A percentile compares a stretch with the other conserved stretches of the same genome.
phyloP scores from a whole-genome alignment of 352 stramenopile species.

The Globisporangium rhizosaccharum region DNA sequence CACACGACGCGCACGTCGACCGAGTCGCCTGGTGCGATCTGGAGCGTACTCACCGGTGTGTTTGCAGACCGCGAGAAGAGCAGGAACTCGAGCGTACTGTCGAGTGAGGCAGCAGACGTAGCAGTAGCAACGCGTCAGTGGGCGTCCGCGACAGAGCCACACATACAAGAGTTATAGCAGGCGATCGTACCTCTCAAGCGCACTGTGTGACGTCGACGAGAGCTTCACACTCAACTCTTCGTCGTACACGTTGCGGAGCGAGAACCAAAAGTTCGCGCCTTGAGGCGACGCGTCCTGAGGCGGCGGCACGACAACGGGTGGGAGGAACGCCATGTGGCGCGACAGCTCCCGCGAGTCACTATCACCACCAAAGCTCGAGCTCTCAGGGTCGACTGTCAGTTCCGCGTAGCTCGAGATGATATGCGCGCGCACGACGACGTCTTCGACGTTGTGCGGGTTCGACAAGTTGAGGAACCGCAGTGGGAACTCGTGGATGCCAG shows the following conservation, averaged over 20 bases:
- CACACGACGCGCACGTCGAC: slow-evolving; percentile 83
- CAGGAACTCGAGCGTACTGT: slow-evolving; percentile 63
- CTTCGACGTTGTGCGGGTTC: slow-evolving; percentile 79
- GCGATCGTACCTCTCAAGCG: slow-evolving; percentile 37
- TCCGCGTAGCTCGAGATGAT: slow-evolving; percentile 86
- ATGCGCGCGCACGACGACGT: slow-evolving; percentile 49
- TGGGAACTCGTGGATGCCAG: slow-evolving; percentile 54
- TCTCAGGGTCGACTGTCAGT: slow-evolving; percentile 72
- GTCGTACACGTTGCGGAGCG: slow-evolving; percentile 82
- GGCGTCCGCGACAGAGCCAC: not conserved
- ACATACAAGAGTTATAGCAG: slow-evolving; percentile 1
- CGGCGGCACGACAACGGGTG: slow-evolving; percentile 66
- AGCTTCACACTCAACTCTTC: slow-evolving; percentile 74
- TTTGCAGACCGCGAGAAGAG: slow-evolving; percentile 82
- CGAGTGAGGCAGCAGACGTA: not conserved
- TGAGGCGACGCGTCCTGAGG: slow-evolving; percentile 39
- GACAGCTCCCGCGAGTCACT: slow-evolving; percentile 11
- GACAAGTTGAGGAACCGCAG: slow-evolving; percentile 69
- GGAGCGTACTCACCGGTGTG: slow-evolving; percentile 54
- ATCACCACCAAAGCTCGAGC: slow-evolving; percentile 32
- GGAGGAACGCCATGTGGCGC: slow-evolving; percentile 59
- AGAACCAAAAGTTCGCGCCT: slow-evolving; percentile 80
- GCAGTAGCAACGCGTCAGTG: not conserved
- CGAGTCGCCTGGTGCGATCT: slow-evolving; percentile 71
- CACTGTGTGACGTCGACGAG: slow-evolving; percentile 31